Evolutionary conservation across 1,284 basidiomycete genomes (phyloP).

Genomic region (Malassezia vespertilionis): DNA sequence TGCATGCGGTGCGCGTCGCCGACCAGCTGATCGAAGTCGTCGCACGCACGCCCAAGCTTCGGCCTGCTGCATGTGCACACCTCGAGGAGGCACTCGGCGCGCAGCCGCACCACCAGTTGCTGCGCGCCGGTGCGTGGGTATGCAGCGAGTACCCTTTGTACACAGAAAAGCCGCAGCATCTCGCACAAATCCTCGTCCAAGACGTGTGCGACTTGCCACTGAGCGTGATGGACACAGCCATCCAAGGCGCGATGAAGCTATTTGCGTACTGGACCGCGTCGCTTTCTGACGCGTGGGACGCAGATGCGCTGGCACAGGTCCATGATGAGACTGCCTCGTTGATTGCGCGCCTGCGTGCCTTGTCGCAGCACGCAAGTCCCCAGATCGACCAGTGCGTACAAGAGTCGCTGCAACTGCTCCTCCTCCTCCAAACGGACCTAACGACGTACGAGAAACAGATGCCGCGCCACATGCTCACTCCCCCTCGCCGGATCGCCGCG

Average conservation of each 20-base stretch:
- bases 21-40: slow-evolving; percentile 78
- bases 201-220: slow-evolving; percentile 5
- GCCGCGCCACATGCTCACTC: not conserved
- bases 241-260: slow-evolving; percentile 74
- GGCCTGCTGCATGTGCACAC: slow-evolving; percentile 60
- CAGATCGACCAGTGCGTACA: slow-evolving; percentile 85
- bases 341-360: slow-evolving; percentile 56
- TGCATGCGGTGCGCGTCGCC: slow-evolving; percentile 61
- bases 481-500: not conserved
- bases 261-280: slow-evolving; percentile 73
- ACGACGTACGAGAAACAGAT: slow-evolving; percentile 15
- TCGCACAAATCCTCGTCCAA: slow-evolving; percentile 50
- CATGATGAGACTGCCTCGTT: slow-evolving; percentile 56
- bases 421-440: slow-evolving; percentile 71
- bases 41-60: slow-evolving; percentile 29
- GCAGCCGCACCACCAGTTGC: slow-evolving; percentile 53
- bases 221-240: slow-evolving; percentile 13
- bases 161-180: slow-evolving; percentile 48
- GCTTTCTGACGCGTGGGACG: slow-evolving; percentile 64
- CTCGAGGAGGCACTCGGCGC: slow-evolving; percentile 57
- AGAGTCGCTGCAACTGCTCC: slow-evolving; percentile 67
- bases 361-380: slow-evolving; percentile 55
- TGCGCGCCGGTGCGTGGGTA: slow-evolving; percentile 88
- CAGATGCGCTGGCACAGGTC: slow-evolving; percentile 60
- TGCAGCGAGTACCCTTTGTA: slow-evolving; percentile 72